A percentile compares a stretch with the other conserved stretches of the same genome.
These are phyloP conservation scores for Candida boleticola DNA, from an alignment of 805 yeast species.

Conservation along the genomic window DNA sequence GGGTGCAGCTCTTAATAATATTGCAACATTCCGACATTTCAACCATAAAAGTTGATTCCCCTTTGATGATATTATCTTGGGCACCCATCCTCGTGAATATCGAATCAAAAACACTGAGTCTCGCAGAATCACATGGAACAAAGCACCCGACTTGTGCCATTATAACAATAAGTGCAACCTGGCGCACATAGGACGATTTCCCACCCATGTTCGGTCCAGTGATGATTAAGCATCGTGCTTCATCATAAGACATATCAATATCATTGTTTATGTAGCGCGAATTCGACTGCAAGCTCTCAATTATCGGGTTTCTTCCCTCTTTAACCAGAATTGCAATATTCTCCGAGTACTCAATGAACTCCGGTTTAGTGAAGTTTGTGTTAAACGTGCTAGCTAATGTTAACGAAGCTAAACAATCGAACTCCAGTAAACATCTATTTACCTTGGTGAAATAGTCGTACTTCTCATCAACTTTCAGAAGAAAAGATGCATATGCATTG, in stretches of 20 bases:
- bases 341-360: slow-evolving; percentile 41
- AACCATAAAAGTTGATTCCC: slow-evolving; percentile 81
- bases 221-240: slow-evolving; percentile 56
- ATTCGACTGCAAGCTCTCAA: slow-evolving; percentile 45
- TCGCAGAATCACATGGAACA: slow-evolving; percentile 64
- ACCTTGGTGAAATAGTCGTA: slow-evolving; percentile 37
- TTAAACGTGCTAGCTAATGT: slow-evolving; percentile 55
- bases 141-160: slow-evolving; percentile 79
- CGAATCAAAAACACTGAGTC: slow-evolving; percentile 68
- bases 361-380: slow-evolving; percentile 48
- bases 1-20: slow-evolving; percentile 53
- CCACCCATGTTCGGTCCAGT: slow-evolving; percentile 94
- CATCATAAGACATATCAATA: slow-evolving; percentile 44
- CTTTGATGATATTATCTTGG: slow-evolving; percentile 67
- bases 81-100: slow-evolving; percentile 87
- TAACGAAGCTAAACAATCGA: slow-evolving; percentile 70
- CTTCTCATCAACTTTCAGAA: slow-evolving; percentile 31
- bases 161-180: slow-evolving; percentile 65
- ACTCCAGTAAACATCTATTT: slow-evolving; percentile 46
- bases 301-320: slow-evolving; percentile 66
- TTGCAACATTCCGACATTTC: slow-evolving; percentile 67
- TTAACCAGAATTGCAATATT: slow-evolving; percentile 43
- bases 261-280: slow-evolving; percentile 64
- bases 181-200: slow-evolving; percentile 73
- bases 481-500: slow-evolving; percentile 41